These are phyloP conservation scores for Didymella sp. DNA, from an alignment of 2,329 filamentous ascomycete genomes.

Conservation along the genomic window DNA sequence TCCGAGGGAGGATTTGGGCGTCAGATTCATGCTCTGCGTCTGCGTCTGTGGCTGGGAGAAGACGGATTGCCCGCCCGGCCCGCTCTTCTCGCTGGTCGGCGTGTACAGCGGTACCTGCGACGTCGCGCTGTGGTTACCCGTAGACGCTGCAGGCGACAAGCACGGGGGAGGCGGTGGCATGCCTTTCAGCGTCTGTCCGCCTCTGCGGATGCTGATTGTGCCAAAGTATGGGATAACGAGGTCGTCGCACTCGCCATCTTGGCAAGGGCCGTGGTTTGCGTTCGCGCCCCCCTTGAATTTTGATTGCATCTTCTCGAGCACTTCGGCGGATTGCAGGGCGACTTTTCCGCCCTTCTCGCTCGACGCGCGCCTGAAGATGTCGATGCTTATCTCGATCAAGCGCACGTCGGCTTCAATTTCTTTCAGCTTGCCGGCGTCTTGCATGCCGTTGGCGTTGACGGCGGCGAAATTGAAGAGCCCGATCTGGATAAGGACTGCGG, in stretches of 20 bases:
- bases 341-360: conserved; percentile 53
- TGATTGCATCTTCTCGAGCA: conserved; percentile 48
- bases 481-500: conserved; percentile 54
- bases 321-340: conserved; percentile 48
- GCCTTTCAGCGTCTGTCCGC: conserved; percentile 24
- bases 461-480: conserved; percentile 50
- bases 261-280: conserved; percentile 1
- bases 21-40: not conserved
- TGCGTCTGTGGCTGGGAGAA: conserved; percentile 1
- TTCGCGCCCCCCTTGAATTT: conserved; percentile 32
- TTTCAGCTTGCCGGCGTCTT: conserved; percentile 24
- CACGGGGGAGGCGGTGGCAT: not conserved
- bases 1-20: conserved; percentile 23
- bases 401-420: conserved; percentile 47
- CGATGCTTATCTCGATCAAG: conserved; percentile 51
- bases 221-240: conserved; percentile 54
- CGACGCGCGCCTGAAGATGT: conserved; percentile 52
- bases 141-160: not conserved
- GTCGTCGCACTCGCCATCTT: conserved; percentile 25
- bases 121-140: not conserved
- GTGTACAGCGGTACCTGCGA: not conserved
- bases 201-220: conserved; percentile 49
- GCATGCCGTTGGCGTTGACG: not conserved
- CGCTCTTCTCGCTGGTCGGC: conserved; percentile 15
- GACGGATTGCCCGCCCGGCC: not conserved